phyloP scores from a whole-genome alignment of 2,329 filamentous ascomycete genomes.

The Fusarium zealandicum region DNA sequence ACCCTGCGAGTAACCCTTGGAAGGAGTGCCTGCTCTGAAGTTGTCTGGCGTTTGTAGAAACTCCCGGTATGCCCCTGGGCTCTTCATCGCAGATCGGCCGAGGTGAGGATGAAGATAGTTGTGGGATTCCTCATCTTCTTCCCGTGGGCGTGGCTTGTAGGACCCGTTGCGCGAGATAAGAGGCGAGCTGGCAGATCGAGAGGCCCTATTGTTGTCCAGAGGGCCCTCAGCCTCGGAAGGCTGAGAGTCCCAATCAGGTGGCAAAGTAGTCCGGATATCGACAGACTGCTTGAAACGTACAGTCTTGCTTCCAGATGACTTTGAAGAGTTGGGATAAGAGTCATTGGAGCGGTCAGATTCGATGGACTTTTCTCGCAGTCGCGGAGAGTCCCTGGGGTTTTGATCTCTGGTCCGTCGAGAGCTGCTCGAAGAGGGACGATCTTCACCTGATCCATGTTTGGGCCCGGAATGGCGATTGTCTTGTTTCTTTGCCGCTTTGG shows the following conservation, averaged over 20 bases:
- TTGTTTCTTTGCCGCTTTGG: background rate
- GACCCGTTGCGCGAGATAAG: slow-evolving; percentile 19
- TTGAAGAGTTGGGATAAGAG: slow-evolving; percentile 31
- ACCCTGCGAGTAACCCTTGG: slow-evolving; percentile 32
- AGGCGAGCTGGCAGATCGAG: slow-evolving; percentile 20
- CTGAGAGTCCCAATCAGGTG: slow-evolving; percentile 15
- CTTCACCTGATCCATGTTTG: slow-evolving; percentile 5
- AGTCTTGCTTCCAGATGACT: slow-evolving; percentile 38
- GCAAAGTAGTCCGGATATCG: slow-evolving; percentile 25
- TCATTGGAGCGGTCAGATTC: slow-evolving; percentile 32
- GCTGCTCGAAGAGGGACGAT: slow-evolving; percentile 12
- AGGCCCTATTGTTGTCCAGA: background rate
- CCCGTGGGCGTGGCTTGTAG: background rate
- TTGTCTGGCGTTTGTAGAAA: slow-evolving; percentile 12
- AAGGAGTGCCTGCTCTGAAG: slow-evolving; percentile 13
- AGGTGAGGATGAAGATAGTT: slow-evolving; percentile 20
- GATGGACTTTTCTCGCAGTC: slow-evolving; percentile 15
- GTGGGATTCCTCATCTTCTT: background rate
- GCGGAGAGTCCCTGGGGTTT: background rate
- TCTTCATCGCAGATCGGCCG: slow-evolving; percentile 1
- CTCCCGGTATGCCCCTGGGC: slow-evolving; percentile 3
- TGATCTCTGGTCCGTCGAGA: slow-evolving; percentile 2
- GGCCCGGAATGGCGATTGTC: background rate
- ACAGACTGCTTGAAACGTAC: slow-evolving; percentile 38
- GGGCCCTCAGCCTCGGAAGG: slow-evolving; percentile 18